These are phyloP conservation scores for Colletotrichum noveboracense DNA, from an alignment of 2,329 filamentous ascomycete genomes.

Conservation along the genomic window DNA sequence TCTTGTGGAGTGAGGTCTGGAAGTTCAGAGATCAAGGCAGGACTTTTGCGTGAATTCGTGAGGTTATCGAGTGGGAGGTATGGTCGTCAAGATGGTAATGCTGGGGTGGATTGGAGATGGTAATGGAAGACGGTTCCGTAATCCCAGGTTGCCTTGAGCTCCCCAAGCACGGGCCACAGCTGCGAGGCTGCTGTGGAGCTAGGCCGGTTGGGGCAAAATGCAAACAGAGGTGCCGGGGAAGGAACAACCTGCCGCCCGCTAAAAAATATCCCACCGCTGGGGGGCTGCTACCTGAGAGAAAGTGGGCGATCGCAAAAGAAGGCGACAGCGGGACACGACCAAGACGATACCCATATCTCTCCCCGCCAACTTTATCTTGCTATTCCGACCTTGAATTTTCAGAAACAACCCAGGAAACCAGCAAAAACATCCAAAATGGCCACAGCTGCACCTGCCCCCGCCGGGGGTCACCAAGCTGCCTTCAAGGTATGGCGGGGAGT, in stretches of 20 bases:
- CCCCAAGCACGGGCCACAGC: constrained; percentile 20
- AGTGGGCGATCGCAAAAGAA: constrained; percentile 24
- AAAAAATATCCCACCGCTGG: constrained; percentile 27
- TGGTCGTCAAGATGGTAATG: constrained; percentile 3
- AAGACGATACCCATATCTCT: constrained; percentile 16
- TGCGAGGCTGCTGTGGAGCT: constrained; percentile 26
- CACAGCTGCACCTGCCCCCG: constrained; percentile 46
- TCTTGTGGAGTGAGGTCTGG: neutral
- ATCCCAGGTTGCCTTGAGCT: constrained; percentile 29
- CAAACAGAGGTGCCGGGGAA: constrained; percentile 18
- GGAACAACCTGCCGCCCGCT: constrained; percentile 25
- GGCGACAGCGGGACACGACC: constrained; percentile 23
- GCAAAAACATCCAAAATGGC: constrained; percentile 41
- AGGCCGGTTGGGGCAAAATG: constrained; percentile 4
- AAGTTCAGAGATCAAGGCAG: neutral
- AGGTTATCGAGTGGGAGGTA: neutral
- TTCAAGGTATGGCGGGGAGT: constrained; percentile 54
- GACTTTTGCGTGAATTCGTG: neutral
- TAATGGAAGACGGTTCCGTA: constrained; percentile 28
- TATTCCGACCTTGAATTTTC: neutral
- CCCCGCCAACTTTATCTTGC: constrained; percentile 1
- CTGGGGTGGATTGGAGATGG: constrained; percentile 3
- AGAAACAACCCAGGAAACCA: neutral
- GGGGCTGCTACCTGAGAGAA: constrained; percentile 21
- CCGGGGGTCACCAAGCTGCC: constrained; percentile 54